Conservation (phyloP, 768 basidiomycete species). For the Thelephora ganbajun region DNA sequence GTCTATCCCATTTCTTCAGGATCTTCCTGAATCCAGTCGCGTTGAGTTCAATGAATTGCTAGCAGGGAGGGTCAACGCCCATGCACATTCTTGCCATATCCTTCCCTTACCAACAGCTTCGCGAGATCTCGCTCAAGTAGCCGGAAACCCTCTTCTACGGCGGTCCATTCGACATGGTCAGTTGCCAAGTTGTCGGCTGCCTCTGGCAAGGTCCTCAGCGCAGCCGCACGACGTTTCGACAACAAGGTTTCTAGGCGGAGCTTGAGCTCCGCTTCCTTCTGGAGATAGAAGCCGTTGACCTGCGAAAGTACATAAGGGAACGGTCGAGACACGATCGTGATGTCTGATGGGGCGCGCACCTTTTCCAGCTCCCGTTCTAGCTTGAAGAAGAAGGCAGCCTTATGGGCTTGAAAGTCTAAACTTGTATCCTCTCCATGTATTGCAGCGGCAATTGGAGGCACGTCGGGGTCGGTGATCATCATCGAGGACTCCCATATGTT, state of each 20-base stretch:
- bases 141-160: conserved; percentile 92
- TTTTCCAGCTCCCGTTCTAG: conserved; percentile 95
- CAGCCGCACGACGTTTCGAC: conserved; percentile 82
- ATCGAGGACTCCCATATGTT: conserved; percentile 3
- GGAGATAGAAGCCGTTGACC: conserved; percentile 97
- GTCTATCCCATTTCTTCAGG: conserved; percentile 96
- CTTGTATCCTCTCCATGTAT: conserved; percentile 62
- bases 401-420: conserved; percentile 84
- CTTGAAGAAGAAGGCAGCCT: conserved; percentile 98
- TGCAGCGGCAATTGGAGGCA: conserved; percentile 46
- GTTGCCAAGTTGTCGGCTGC: conserved; percentile 40
- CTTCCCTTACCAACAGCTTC: conserved; percentile 68
- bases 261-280: conserved; percentile 91
- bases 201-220: conserved; percentile 58
- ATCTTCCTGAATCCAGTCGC: conserved; percentile 96
- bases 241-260: conserved; percentile 85
- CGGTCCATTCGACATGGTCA: conserved; percentile 83
- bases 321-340: conserved; percentile 1
- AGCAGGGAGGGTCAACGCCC: conserved; percentile 6
- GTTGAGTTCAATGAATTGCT: conserved; percentile 98
- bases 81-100: conserved; percentile 3
- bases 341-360: conserved; percentile 29
- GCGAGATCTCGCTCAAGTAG: conserved; percentile 87
- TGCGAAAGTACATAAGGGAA: conserved; percentile 17
- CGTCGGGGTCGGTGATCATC: conserved; percentile 8